phyloP scores from a whole-genome alignment of 2,329 filamentous ascomycete genomes.

The Alternaria brassicicola region DNA sequence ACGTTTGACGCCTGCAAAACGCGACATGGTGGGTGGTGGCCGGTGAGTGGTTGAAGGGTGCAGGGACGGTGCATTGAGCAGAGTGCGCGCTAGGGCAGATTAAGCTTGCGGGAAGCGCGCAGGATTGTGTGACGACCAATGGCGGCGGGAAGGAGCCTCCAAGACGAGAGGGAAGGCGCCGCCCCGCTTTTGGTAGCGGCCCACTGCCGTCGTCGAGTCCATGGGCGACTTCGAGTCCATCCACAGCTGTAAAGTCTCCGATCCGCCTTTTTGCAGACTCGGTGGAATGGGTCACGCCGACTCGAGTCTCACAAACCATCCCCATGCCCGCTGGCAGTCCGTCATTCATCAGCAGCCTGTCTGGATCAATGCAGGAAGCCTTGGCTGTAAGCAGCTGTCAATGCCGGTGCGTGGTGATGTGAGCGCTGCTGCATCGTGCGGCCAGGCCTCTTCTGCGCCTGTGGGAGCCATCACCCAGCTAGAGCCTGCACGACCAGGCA shows the following conservation, averaged over 20 bases:
- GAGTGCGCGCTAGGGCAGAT: conserved; percentile 28
- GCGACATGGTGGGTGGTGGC: conserved; percentile 27
- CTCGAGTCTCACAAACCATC: conserved; percentile 16
- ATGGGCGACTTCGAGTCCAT: conserved; percentile 26
- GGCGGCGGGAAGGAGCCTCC: conserved; percentile 20
- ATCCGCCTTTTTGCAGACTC: neutral
- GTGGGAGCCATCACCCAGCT: conserved; percentile 15
- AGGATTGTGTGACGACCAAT: conserved; percentile 23
- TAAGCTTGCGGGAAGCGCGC: conserved; percentile 31
- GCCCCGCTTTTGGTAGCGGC: conserved; percentile 21
- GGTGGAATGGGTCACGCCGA: neutral
- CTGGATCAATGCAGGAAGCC: conserved; percentile 15
- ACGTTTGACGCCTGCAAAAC: conserved; percentile 42
- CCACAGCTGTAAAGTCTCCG: conserved; percentile 4
- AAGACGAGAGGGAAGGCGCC: conserved; percentile 26
- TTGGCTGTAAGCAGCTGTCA: conserved; percentile 20
- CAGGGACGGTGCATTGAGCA: conserved; percentile 28
- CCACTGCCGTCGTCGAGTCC: conserved; percentile 9
- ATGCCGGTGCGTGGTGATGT: conserved; percentile 22
- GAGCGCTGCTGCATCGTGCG: conserved; percentile 21
- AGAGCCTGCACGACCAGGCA: conserved; percentile 24
- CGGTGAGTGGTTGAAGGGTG: conserved; percentile 34
- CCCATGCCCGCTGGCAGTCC: conserved; percentile 18
- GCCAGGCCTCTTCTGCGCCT: conserved; percentile 17
- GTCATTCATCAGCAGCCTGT: conserved; percentile 19